Conservation (phyloP, 2,329 filamentous ascomycete genomes). For the Pyrenochaeta sp. region DNA sequence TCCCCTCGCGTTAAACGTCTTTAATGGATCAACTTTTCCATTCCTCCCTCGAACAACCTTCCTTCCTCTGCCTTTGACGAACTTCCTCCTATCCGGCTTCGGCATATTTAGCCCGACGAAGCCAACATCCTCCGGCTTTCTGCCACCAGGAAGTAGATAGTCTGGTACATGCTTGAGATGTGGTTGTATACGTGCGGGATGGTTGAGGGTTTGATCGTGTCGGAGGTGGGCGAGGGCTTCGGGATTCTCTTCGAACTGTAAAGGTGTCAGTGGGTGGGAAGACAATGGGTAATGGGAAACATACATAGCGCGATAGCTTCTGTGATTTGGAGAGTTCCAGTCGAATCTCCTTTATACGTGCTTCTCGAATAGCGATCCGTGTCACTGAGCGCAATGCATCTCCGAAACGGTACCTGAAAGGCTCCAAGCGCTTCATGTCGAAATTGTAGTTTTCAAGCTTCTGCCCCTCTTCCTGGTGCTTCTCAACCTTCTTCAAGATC, state of each 20-base stretch:
- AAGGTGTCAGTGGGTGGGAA: constrained; percentile 14
- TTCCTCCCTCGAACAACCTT: constrained; percentile 60
- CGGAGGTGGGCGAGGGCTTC: constrained; percentile 85
- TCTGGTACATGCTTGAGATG: constrained; percentile 89
- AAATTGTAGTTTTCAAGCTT: constrained; percentile 92
- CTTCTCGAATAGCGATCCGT: constrained; percentile 87
- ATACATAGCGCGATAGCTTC: constrained; percentile 66
- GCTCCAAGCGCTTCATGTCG: constrained; percentile 92
- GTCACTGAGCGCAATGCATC: constrained; percentile 92
- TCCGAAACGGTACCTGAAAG: constrained; percentile 87
- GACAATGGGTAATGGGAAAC: background rate
- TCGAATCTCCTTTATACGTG: constrained; percentile 84
- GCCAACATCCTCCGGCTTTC: constrained; percentile 73
- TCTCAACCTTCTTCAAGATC: constrained; percentile 79
- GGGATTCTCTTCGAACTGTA: constrained; percentile 95
- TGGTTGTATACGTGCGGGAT: constrained; percentile 82
- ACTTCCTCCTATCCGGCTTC: constrained; percentile 53
- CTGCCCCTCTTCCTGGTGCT: constrained; percentile 82
- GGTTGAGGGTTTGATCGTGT: constrained; percentile 83
- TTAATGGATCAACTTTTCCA: constrained; percentile 84
- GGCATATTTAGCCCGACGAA: constrained; percentile 72
- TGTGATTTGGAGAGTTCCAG: constrained; percentile 93
- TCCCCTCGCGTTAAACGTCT: constrained; percentile 75
- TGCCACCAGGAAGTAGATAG: constrained; percentile 83
- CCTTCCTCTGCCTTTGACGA: constrained; percentile 59